Conservation (phyloP, 129 eudicot genomes). For the Heracleum sosnowskyi region DNA sequence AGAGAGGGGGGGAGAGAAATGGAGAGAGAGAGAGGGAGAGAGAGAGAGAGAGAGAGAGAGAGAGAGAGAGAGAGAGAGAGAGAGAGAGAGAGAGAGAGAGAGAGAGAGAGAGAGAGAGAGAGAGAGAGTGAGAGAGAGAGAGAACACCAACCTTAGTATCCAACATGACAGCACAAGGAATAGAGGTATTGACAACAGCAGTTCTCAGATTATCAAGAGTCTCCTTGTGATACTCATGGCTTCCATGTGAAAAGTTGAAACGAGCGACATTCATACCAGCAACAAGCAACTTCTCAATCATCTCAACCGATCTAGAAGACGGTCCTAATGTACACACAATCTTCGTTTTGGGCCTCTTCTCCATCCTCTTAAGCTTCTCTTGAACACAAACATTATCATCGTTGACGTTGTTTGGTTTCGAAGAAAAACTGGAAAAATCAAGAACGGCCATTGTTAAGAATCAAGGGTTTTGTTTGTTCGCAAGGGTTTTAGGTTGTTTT, state of each 20-base stretch:
- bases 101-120: not conserved
- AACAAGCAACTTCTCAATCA: conserved; percentile 43
- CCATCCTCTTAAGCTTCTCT: not conserved
- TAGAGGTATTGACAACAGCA: conserved; percentile 42
- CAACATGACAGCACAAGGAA: conserved; percentile 57
- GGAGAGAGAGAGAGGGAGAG: too few relatives aligned
- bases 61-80: too few relatives aligned
- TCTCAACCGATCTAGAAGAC: conserved; percentile 49
- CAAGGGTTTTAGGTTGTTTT: too few relatives aligned
- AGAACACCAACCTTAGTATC: conserved; percentile 33
- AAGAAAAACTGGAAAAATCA: not conserved
- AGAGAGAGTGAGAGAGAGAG: not conserved
- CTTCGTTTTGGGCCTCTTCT: conserved; percentile 44
- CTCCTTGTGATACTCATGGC: conserved; percentile 47
- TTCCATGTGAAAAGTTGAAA: conserved; percentile 54
- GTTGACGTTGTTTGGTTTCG: not conserved
- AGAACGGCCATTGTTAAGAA: not conserved
- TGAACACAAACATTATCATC: not conserved
- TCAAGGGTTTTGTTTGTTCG: not conserved
- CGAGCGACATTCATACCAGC: conserved; percentile 67
- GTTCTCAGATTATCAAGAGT: conserved; percentile 41
- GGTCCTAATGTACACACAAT: conserved; percentile 58
- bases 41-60: too few relatives aligned
- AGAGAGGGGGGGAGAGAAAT: too few relatives aligned
- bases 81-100: too few relatives aligned